phyloP scores from a whole-genome alignment of 2,329 filamentous ascomycete genomes.

The Diaporthe helianthi region DNA sequence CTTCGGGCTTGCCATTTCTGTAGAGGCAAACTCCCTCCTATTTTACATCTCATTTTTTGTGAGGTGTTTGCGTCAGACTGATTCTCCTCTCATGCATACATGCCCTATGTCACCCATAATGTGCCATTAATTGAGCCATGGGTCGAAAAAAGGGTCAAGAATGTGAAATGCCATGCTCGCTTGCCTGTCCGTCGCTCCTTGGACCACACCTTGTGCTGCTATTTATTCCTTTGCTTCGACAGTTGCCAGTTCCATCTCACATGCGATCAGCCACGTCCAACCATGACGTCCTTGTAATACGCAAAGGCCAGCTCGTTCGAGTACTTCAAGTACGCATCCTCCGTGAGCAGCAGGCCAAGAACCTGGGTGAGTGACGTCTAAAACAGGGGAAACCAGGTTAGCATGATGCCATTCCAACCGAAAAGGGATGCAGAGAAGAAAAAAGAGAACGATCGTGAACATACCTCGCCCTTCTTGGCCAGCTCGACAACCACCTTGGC shows the following conservation, averaged over 20 bases:
- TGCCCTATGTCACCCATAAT: neutral
- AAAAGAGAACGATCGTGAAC: constrained; percentile 38
- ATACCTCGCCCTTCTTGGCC: constrained; percentile 63
- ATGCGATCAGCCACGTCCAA: constrained; percentile 39
- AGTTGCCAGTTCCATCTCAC: neutral
- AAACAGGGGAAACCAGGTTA: constrained; percentile 39
- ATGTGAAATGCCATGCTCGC: constrained; percentile 4
- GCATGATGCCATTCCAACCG: constrained; percentile 44
- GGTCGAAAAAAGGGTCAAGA: neutral
- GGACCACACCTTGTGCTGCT: neutral
- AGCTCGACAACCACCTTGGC: constrained; percentile 68
- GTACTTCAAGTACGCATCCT: constrained; percentile 75
- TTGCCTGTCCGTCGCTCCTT: neutral
- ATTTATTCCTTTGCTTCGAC: neutral
- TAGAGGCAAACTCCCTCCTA: neutral
- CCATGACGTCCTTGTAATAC: constrained; percentile 73
- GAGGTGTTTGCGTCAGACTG: neutral
- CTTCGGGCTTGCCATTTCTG: constrained; percentile 42
- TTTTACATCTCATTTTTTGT: neutral
- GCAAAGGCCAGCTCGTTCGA: constrained; percentile 72
- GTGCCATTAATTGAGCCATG: constrained; percentile 4
- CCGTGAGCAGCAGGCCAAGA: constrained; percentile 70
- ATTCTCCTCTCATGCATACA: neutral
- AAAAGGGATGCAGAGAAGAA: neutral
- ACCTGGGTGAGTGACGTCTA: constrained; percentile 57